Conservation (phyloP, 495 filamentous ascomycete species). For the Hypoxylon lienhwacheense region DNA sequence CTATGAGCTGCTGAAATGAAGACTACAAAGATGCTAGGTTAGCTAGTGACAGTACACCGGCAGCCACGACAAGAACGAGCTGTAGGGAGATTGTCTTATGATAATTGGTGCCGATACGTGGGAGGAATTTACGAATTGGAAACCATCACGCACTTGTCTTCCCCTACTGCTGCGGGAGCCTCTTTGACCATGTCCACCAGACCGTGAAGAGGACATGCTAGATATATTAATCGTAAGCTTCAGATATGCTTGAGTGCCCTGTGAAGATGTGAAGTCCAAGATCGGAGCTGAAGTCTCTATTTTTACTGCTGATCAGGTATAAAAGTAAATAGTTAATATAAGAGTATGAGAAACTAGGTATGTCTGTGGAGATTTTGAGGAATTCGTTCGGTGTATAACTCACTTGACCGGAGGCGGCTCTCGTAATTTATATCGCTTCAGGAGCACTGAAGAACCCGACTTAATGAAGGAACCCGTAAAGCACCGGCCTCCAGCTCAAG, state of each 20-base stretch:
- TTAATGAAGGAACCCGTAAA: neutral
- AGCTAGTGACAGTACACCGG: neutral
- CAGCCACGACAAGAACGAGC: neutral
- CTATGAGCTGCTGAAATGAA: constrained; percentile 48
- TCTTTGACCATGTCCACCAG: constrained; percentile 13
- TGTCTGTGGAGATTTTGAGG: neutral
- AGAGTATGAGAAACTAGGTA: no score
- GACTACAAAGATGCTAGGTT: constrained; percentile 16
- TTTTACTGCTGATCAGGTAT: neutral
- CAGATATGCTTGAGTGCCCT: neutral
- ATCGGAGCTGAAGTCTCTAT: neutral
- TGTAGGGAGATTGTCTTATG: neutral
- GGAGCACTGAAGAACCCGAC: neutral
- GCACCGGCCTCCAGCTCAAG: neutral
- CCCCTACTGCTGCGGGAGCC: constrained; percentile 22
- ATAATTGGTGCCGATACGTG: neutral
- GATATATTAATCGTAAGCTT: neutral
- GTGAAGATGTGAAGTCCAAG: neutral
- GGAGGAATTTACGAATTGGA: constrained; percentile 34
- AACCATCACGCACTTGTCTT: constrained; percentile 37
- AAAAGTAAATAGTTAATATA: no score
- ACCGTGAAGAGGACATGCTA: constrained; percentile 32
- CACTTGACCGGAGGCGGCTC: no score
- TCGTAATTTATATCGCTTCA: constrained; percentile 26
- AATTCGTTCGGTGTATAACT: neutral